Conservation (phyloP, 2,329 filamentous ascomycete genomes). For the Bipolaris gigantea region DNA sequence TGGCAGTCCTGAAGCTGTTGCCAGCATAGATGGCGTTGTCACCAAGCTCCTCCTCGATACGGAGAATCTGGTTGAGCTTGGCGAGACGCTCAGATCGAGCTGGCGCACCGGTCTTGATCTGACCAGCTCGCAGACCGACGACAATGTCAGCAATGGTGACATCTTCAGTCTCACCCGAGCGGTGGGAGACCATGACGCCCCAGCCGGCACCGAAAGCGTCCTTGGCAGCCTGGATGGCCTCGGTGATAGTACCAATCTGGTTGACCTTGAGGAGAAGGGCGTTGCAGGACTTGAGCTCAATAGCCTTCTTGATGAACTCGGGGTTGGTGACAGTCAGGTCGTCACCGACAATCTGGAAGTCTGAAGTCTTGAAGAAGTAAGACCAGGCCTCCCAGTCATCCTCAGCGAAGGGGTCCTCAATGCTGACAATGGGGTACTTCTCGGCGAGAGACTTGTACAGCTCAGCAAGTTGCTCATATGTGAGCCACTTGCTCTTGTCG, state of each 20-base stretch:
- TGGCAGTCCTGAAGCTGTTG: constrained; percentile 84
- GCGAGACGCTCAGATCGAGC: constrained; percentile 96
- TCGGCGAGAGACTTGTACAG: constrained; percentile 83
- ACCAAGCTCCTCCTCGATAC: constrained; percentile 95
- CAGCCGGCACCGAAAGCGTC: constrained; percentile 91
- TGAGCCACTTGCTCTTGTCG: constrained; percentile 96
- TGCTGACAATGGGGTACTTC: constrained; percentile 99
- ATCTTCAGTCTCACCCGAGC: constrained; percentile 99
- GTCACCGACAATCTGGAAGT: constrained; percentile 98
- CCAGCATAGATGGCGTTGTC: constrained; percentile 90
- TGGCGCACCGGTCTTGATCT: constrained; percentile 71
- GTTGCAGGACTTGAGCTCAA: constrained; percentile 98
- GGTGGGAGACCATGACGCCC: constrained; percentile 99
- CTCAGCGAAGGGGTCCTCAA: constrained; percentile 99
- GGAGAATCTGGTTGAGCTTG: constrained; percentile 99
- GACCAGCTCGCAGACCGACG: constrained; percentile 91
- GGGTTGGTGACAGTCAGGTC: constrained; percentile 99
- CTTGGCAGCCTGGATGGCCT: constrained; percentile 99
- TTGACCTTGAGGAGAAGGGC: constrained; percentile 99
- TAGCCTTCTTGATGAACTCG: constrained; percentile 98
- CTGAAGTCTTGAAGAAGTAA: constrained; percentile 99
- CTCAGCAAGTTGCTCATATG: constrained; percentile 93
- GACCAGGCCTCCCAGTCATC: constrained; percentile 99
- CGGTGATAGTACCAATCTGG: constrained; percentile 98
- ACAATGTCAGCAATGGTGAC: constrained; percentile 98